A percentile compares a stretch with the other conserved stretches of the same genome.
Evolutionary conservation across 2,329 filamentous ascomycete genomes (phyloP).

Genomic region (Fusarium odoratissimum): DNA sequence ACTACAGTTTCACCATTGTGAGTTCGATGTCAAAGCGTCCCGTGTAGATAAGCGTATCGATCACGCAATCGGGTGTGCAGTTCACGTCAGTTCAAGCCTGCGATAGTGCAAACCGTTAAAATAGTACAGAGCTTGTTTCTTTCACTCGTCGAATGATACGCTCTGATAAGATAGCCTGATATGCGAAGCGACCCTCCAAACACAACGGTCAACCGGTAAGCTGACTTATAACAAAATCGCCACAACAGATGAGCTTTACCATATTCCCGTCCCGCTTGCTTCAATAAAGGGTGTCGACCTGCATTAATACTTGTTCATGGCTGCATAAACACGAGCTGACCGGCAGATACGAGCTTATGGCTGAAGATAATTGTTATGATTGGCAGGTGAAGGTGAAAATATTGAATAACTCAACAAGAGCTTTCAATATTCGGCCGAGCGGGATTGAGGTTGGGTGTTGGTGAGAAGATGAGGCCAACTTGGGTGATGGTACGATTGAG

Average conservation of each 20-base stretch:
- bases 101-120: not conserved
- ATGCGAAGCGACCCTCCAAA: not conserved
- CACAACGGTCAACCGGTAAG: constrained; percentile 1
- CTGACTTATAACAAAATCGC: constrained; percentile 1
- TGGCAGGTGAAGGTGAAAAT: constrained; percentile 2
- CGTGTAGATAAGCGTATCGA: not conserved
- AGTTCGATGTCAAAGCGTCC: not conserved
- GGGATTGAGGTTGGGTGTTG: not conserved
- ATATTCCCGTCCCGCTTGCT: constrained; percentile 19
- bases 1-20: not conserved
- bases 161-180: not conserved
- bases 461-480: not conserved
- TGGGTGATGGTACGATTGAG: not conserved
- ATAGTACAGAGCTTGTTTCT: not conserved
- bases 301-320: constrained; percentile 16
- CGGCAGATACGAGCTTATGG: constrained; percentile 38
- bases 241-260: not conserved
- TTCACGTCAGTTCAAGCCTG: not conserved
- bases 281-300: constrained; percentile 37
- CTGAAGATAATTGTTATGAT: constrained; percentile 2
- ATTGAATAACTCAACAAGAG: not conserved
- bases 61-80: constrained; percentile 12
- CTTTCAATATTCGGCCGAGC: not conserved
- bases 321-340: constrained; percentile 31
- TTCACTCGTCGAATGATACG: not conserved